Percentiles rank a stretch among this genome's conserved stretches.
These are phyloP conservation scores for Fusarium sp. DNA, from an alignment of 2,329 filamentous ascomycete species.

Conservation along the genomic window DNA sequence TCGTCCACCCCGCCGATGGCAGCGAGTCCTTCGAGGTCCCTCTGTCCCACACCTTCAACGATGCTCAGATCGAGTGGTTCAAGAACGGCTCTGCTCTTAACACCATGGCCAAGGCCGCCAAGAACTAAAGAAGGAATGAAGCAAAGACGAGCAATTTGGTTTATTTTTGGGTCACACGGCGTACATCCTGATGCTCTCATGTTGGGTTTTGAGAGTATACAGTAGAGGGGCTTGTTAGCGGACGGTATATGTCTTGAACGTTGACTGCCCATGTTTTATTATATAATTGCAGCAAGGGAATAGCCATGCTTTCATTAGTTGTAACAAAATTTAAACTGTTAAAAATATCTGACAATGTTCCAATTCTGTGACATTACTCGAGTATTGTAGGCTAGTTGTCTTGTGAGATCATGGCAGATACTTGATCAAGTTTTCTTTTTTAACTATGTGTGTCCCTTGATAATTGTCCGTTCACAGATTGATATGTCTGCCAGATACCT, in stretches of 20 bases:
- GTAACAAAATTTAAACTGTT: conserved; percentile 45
- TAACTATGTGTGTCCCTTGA: neutral
- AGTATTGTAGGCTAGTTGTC: neutral
- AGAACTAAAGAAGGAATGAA: conserved; percentile 47
- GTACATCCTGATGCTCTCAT: conserved; percentile 46
- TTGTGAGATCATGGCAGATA: neutral
- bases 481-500: neutral
- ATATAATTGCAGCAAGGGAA: conserved; percentile 42
- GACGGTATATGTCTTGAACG: conserved; percentile 33
- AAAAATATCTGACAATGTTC: conserved; percentile 18
- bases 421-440: neutral
- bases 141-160: conserved; percentile 36
- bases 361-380: neutral
- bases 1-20: conserved; percentile 91
- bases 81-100: conserved; percentile 97
- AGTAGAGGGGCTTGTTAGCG: conserved; percentile 40
- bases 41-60: conserved; percentile 97
- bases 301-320: conserved; percentile 46
- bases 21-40: conserved; percentile 78
- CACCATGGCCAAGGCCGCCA: conserved; percentile 88
- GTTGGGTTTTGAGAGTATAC: conserved; percentile 41
- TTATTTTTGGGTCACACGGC: conserved; percentile 40
- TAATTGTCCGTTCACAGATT: neutral
- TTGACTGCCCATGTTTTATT: conserved; percentile 38
- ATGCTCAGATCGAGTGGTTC: conserved; percentile 98